phyloP scores from a whole-genome alignment of 1,284 basidiomycete genomes.

The Rhodotorula sp. region DNA sequence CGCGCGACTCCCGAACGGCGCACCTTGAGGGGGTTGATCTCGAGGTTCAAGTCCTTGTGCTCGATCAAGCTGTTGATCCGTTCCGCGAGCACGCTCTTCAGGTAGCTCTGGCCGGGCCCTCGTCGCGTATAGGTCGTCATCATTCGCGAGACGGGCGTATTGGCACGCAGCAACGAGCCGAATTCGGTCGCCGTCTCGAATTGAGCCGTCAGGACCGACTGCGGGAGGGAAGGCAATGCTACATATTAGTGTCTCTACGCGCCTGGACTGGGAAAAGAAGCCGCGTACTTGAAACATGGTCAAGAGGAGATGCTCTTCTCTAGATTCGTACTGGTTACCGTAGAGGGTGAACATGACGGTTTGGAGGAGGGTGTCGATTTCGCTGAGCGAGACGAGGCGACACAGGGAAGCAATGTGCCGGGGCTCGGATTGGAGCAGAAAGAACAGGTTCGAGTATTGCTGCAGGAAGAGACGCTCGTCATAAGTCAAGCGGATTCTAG shows the following conservation, averaged over 20 bases:
- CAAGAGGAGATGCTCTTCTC: constrained; percentile 95
- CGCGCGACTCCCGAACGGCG: not conserved
- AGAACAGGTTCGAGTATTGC: constrained; percentile 98
- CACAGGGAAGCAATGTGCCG: constrained; percentile 94
- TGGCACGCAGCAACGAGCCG: constrained; percentile 91
- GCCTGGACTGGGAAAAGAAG: not conserved
- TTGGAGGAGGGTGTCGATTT: constrained; percentile 97
- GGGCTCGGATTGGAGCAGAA: constrained; percentile 95
- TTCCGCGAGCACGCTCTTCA: constrained; percentile 93
- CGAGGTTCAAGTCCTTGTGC: constrained; percentile 96
- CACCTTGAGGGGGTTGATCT: constrained; percentile 97
- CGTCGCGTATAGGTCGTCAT: constrained; percentile 99
- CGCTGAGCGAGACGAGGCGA: constrained; percentile 89
- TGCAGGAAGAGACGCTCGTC: constrained; percentile 49
- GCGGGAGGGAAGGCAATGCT: constrained; percentile 39
- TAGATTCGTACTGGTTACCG: constrained; percentile 98
- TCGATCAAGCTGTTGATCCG: constrained; percentile 97
- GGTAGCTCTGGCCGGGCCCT: constrained; percentile 94
- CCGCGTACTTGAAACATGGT: constrained; percentile 82
- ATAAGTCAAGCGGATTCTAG: not conserved
- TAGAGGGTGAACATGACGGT: constrained; percentile 99
- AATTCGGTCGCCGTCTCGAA: constrained; percentile 99
- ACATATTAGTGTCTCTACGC: not conserved
- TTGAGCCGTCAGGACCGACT: constrained; percentile 95
- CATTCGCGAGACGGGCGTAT: constrained; percentile 98